A percentile compares a stretch with the other conserved stretches of the same genome.
Conservation (phyloP, 2,329 filamentous ascomycete genomes). For the Alternaria triticina region DNA sequence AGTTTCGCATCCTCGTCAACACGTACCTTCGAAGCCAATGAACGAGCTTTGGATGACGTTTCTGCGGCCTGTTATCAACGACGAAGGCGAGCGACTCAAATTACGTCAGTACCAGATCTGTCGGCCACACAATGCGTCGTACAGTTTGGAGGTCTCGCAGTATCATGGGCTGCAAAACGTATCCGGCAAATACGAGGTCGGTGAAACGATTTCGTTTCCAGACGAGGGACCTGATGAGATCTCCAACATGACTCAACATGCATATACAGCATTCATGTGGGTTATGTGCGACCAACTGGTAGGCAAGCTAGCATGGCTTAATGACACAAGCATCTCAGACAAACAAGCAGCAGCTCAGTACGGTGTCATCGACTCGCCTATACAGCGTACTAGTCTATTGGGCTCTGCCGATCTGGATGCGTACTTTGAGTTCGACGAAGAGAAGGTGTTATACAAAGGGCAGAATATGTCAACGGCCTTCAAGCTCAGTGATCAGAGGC, state of each 20-base stretch:
- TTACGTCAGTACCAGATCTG: conserved; percentile 20
- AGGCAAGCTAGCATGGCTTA: conserved; percentile 21
- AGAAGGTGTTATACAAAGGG: not conserved
- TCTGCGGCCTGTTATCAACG: not conserved
- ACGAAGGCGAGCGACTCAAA: conserved; percentile 3
- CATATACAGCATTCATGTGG: conserved; percentile 28
- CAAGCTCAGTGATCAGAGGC: not conserved
- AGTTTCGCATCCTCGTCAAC: not conserved
- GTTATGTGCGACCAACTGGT: conserved; percentile 21
- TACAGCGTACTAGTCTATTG: not conserved
- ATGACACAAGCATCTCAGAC: not conserved
- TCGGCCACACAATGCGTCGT: not conserved
- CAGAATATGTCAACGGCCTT: not conserved
- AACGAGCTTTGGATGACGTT: conserved; percentile 22
- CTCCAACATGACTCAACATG: conserved; percentile 22
- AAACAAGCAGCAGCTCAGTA: not conserved
- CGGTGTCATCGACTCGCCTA: not conserved
- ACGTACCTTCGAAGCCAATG: not conserved
- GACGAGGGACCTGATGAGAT: not conserved
- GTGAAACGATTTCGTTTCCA: not conserved
- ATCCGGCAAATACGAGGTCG: not conserved
- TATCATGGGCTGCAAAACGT: not conserved
- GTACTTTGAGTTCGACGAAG: not conserved
- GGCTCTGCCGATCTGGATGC: not conserved
- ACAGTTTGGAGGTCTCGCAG: not conserved